Evolutionary conservation across 2,329 filamentous ascomycete species (phyloP).

Genomic region (Cladophialophora psammophila): DNA sequence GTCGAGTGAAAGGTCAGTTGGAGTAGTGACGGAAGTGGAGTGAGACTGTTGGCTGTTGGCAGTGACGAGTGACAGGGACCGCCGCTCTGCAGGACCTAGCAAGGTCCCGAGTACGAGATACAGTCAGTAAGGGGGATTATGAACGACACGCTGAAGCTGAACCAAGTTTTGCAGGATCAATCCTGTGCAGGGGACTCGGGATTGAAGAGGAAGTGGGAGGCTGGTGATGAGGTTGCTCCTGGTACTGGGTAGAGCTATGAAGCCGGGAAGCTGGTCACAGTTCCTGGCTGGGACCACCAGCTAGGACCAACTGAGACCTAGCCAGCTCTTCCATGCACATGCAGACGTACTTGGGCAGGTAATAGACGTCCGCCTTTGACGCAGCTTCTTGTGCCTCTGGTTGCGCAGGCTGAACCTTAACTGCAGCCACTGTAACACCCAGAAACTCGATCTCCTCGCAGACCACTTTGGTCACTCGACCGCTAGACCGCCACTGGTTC

Average conservation of each 20-base stretch:
- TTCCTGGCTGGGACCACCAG: too few relatives aligned
- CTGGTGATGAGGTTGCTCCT: too few relatives aligned
- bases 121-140: too few relatives aligned
- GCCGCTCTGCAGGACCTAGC: neutral
- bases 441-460: neutral
- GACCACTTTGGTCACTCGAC: neutral
- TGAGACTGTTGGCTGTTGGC: slow-evolving; percentile 12
- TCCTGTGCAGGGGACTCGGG: too few relatives aligned
- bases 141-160: neutral
- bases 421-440: slow-evolving; percentile 12
- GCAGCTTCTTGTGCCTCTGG: neutral
- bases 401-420: slow-evolving; percentile 16
- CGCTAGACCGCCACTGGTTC: slow-evolving; percentile 3
- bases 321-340: too few relatives aligned
- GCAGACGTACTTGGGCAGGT: too few relatives aligned
- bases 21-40: slow-evolving; percentile 15
- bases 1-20: slow-evolving; percentile 12
- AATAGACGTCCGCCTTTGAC: too few relatives aligned
- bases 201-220: too few relatives aligned
- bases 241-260: too few relatives aligned
- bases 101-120: too few relatives aligned
- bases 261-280: too few relatives aligned
- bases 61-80: neutral
- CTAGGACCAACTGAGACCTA: too few relatives aligned
- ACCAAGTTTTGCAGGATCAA: neutral